phyloP scores from a whole-genome alignment of 495 filamentous ascomycete genomes.

The Aspergillus campestris region DNA sequence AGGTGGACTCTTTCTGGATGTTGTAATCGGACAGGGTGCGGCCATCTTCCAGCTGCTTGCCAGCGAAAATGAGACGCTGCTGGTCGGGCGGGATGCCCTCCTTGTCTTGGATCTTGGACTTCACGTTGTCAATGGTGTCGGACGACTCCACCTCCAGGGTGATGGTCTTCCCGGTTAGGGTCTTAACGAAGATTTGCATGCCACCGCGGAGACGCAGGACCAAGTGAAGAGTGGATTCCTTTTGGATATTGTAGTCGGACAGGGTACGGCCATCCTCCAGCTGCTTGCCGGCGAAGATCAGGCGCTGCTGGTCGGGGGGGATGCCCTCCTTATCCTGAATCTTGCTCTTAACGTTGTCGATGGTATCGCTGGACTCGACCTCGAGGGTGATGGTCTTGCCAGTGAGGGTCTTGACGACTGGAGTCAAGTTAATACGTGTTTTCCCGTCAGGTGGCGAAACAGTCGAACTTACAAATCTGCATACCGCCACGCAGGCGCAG shows the following conservation, averaged over 20 bases:
- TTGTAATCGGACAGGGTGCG: slow-evolving; percentile 97
- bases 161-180: slow-evolving; percentile 64
- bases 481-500: slow-evolving; percentile 98
- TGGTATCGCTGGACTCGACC: slow-evolving; percentile 92
- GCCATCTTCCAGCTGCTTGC: slow-evolving; percentile 89
- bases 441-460: neutral
- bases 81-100: slow-evolving; percentile 93
- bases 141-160: slow-evolving; percentile 63
- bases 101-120: slow-evolving; percentile 97
- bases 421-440: slow-evolving; percentile 14
- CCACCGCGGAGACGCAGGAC: slow-evolving; percentile 66
- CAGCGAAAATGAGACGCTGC: slow-evolving; percentile 91
- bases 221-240: slow-evolving; percentile 61
- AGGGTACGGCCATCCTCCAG: slow-evolving; percentile 64
- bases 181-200: slow-evolving; percentile 71
- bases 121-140: slow-evolving; percentile 98
- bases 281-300: slow-evolving; percentile 68
- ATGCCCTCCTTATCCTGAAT: slow-evolving; percentile 77
- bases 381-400: slow-evolving; percentile 98
- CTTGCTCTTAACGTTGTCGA: slow-evolving; percentile 88
- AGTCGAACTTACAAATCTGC: slow-evolving; percentile 74
- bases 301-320: slow-evolving; percentile 66
- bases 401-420: slow-evolving; percentile 81
- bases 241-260: slow-evolving; percentile 69
- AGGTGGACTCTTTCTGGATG: slow-evolving; percentile 98